Percentiles rank a stretch among this genome's conserved stretches.
phyloP scores from a whole-genome alignment of 2,329 filamentous ascomycete genomes.

The Monilinia laxa region DNA sequence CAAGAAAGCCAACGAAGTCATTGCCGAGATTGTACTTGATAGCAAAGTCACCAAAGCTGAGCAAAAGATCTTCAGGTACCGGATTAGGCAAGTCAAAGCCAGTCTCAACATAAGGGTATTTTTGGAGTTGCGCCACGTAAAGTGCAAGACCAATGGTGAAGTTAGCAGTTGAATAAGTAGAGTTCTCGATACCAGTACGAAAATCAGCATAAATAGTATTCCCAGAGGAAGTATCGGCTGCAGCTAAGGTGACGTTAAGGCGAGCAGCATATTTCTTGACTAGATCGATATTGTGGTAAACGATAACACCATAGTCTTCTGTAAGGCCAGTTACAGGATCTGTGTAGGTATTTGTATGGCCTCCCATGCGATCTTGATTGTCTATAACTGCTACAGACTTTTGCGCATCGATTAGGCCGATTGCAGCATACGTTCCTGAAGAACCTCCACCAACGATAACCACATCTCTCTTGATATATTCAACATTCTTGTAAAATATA shows the following conservation, averaged over 20 bases:
- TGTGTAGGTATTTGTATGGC: conserved; percentile 34
- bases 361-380: conserved; percentile 38
- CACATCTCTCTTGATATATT: conserved; percentile 35
- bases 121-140: conserved; percentile 33
- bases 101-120: conserved; percentile 40
- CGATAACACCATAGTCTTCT: conserved; percentile 43
- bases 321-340: conserved; percentile 41
- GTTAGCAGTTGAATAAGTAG: conserved; percentile 18
- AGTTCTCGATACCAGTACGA: conserved; percentile 23
- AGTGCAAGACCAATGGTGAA: conserved; percentile 22
- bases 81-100: conserved; percentile 45
- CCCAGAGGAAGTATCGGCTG: neutral
- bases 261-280: conserved; percentile 27
- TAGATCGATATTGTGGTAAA: conserved; percentile 21
- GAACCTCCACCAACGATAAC: conserved; percentile 43
- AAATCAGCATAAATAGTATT: conserved; percentile 18
- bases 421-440: conserved; percentile 42
- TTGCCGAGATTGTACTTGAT: conserved; percentile 41
- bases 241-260: conserved; percentile 16
- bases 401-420: conserved; percentile 38
- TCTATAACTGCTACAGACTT: conserved; percentile 43
- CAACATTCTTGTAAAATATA: neutral
- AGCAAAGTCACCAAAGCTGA: conserved; percentile 33
- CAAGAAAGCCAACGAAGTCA: conserved; percentile 45
- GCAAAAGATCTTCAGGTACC: conserved; percentile 31